Conservation (phyloP, 1,139 yeast species). For the Petasospora rhodanensis region DNA sequence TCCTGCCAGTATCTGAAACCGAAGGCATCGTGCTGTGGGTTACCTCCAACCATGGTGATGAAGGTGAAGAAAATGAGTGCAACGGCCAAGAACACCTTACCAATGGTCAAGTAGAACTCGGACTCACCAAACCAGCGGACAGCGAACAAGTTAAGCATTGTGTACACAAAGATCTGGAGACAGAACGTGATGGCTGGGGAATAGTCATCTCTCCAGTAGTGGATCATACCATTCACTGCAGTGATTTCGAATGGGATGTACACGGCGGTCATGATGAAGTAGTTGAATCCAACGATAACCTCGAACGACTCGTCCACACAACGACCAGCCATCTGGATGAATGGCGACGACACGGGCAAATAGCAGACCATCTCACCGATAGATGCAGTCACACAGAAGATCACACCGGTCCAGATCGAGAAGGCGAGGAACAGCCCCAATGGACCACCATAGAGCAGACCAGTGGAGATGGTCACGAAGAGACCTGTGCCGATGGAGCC, state of each 20-base stretch:
- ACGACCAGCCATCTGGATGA: conserved; percentile 48
- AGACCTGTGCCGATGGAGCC: conserved; percentile 81
- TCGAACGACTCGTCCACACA: conserved; percentile 67
- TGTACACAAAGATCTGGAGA: conserved; percentile 42
- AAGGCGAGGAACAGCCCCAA: conserved; percentile 62
- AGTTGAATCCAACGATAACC: conserved; percentile 73
- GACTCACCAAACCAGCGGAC: conserved; percentile 51
- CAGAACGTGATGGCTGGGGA: conserved; percentile 53
- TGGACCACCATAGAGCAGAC: conserved; percentile 65
- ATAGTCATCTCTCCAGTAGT: conserved; percentile 52
- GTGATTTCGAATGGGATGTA: conserved; percentile 75
- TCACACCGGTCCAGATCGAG: conserved; percentile 45
- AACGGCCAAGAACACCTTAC: conserved; percentile 62
- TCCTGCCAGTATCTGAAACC: conserved; percentile 68
- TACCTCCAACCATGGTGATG: conserved; percentile 79
- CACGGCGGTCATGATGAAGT: conserved; percentile 64
- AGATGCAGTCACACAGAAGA: conserved; percentile 60
- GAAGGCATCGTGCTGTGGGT: conserved; percentile 58
- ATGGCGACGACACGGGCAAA: conserved; percentile 62
- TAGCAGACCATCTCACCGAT: conserved; percentile 80
- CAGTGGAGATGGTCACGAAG: conserved; percentile 63
- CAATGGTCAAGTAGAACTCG: conserved; percentile 44
- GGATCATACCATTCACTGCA: conserved; percentile 61
- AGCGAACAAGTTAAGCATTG: conserved; percentile 42
- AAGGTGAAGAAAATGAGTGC: conserved; percentile 72